phyloP scores from a whole-genome alignment of 2,329 filamentous ascomycete species.

The Didymosphaeria variabile region DNA sequence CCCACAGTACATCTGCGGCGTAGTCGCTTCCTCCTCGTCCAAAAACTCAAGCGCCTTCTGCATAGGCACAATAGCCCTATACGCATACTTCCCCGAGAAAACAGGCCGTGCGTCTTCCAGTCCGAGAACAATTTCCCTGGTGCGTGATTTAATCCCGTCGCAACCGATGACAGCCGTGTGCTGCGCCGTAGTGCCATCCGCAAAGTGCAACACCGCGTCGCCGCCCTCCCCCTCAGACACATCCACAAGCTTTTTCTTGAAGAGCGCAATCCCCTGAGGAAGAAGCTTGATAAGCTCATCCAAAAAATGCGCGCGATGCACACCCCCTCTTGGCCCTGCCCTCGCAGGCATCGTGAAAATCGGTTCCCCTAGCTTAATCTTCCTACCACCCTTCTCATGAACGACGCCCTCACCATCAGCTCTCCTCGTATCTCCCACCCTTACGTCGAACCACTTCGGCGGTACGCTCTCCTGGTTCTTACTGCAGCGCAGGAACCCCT shows the following conservation, averaged over 20 bases:
- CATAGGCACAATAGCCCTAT: slow-evolving; percentile 70
- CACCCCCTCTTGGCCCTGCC: slow-evolving; percentile 42
- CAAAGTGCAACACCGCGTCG: slow-evolving; percentile 49
- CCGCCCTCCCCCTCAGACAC: slow-evolving; percentile 32
- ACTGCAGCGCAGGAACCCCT: slow-evolving; percentile 22
- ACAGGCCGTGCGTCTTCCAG: slow-evolving; percentile 53
- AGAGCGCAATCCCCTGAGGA: slow-evolving; percentile 52
- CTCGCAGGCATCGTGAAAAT: slow-evolving; percentile 36
- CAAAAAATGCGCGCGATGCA: slow-evolving; percentile 61
- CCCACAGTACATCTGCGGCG: slow-evolving; percentile 66
- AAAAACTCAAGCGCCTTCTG: slow-evolving; percentile 59
- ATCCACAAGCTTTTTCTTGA: slow-evolving; percentile 50
- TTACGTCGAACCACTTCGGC: slow-evolving; percentile 34
- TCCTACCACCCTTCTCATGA: slow-evolving; percentile 15
- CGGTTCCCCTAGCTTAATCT: slow-evolving; percentile 26
- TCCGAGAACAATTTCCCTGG: slow-evolving; percentile 63
- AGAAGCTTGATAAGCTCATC: slow-evolving; percentile 60
- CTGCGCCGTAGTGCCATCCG: slow-evolving; percentile 55
- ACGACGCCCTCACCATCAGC: slow-evolving; percentile 22
- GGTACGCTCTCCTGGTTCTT: slow-evolving; percentile 25
- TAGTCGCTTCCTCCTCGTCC: slow-evolving; percentile 58
- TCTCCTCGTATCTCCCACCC: slow-evolving; percentile 36
- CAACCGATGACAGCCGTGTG: slow-evolving; percentile 66
- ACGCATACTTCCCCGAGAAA: slow-evolving; percentile 69
- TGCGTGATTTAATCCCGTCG: slow-evolving; percentile 70